Conservation (phyloP, 73 alveolate genomes). For the Diophrys sp. region DNA sequence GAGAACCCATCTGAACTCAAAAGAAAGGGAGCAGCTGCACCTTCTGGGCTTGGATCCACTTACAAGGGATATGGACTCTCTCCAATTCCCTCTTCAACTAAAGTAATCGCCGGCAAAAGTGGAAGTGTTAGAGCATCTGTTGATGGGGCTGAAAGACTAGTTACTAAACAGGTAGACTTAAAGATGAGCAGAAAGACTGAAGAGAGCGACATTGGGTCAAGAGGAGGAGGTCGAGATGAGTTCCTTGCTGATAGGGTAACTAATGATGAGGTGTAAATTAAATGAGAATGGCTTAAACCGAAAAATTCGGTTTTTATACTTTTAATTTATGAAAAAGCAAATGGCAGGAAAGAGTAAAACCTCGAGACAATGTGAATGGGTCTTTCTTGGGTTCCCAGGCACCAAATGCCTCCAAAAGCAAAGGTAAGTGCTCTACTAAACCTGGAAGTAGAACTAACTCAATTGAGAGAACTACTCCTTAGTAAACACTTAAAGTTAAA, state of each 20-base stretch:
- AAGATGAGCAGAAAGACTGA: neutral
- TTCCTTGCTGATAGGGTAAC: too few species aligned
- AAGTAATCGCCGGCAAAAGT: neutral
- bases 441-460: neutral
- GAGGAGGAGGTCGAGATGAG: too few species aligned
- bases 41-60: neutral
- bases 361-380: too few species aligned
- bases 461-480: neutral
- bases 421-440: too few species aligned
- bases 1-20: neutral
- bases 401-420: too few species aligned
- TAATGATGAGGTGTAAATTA: too few species aligned
- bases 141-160: neutral
- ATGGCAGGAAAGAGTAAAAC: too few species aligned
- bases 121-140: neutral
- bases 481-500: neutral
- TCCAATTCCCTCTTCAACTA: neutral
- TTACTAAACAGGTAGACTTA: neutral
- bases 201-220: too few species aligned
- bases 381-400: too few species aligned
- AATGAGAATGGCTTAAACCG: too few species aligned
- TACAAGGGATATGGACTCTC: neutral
- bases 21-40: neutral
- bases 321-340: too few species aligned
- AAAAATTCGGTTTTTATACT: too few species aligned